These are phyloP conservation scores for Diphasiastrum complanatum DNA, from an alignment of 83 land plant genomes.

Conservation along the genomic window DNA sequence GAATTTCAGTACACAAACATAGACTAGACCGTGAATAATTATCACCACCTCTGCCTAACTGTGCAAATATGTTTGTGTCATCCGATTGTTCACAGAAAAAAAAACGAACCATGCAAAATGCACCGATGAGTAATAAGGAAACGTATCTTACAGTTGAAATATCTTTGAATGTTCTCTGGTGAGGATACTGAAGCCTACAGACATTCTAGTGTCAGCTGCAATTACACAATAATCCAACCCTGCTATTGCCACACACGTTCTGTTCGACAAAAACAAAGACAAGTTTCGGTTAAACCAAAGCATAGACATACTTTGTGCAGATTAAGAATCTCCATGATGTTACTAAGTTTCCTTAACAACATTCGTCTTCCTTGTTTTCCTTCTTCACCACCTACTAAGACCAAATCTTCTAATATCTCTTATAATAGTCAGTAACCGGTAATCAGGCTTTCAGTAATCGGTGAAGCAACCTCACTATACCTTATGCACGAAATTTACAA, in stretches of 20 bases:
- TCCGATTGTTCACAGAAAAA: background rate
- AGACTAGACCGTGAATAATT: background rate
- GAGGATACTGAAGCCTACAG: background rate
- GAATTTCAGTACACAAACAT: too few relatives aligned
- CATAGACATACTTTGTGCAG: constrained; percentile 2
- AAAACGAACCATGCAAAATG: background rate
- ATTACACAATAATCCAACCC: background rate
- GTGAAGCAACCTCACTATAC: background rate
- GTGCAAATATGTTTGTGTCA: background rate
- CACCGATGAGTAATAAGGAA: background rate
- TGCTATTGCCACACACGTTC: constrained; percentile 3
- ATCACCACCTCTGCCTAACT: background rate
- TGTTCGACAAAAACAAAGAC: too few relatives aligned
- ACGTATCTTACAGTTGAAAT: constrained; percentile 45
- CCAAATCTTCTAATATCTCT: too few relatives aligned
- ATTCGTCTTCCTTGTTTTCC: too few relatives aligned
- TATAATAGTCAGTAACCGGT: too few relatives aligned
- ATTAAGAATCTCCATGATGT: background rate
- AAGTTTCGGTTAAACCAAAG: constrained; percentile 8
- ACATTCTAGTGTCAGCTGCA: constrained; percentile 1
- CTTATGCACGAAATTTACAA: background rate
- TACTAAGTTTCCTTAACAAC: background rate
- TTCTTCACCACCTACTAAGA: too few relatives aligned
- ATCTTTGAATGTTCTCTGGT: background rate
- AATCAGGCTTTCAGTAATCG: too few relatives aligned